Conservation (phyloP, 1,284 basidiomycete genomes). For the Ustilago tritici region DNA sequence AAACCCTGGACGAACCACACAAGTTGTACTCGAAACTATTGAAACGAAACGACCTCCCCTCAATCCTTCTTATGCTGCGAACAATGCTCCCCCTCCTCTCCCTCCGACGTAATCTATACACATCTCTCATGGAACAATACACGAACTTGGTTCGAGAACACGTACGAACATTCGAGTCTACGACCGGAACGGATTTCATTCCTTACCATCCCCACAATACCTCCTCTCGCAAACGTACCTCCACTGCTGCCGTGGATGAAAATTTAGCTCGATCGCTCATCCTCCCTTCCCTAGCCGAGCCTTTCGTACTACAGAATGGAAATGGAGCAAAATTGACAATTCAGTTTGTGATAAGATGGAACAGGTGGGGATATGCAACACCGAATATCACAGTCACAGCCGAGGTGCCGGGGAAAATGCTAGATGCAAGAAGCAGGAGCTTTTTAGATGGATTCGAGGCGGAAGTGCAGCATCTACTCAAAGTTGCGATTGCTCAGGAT, state of each 20-base stretch:
- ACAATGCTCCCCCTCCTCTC: constrained; percentile 32
- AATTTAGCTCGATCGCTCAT: constrained; percentile 17
- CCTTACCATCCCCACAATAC: constrained; percentile 20
- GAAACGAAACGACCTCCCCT: constrained; percentile 27
- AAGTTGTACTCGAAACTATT: constrained; percentile 2
- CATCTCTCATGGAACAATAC: constrained; percentile 26
- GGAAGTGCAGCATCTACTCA: constrained; percentile 28
- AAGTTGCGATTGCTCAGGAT: constrained; percentile 12
- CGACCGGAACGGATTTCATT: constrained; percentile 10
- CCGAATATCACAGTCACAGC: constrained; percentile 11
- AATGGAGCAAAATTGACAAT: constrained; percentile 10
- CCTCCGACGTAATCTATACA: constrained; percentile 28
- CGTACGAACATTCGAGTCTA: constrained; percentile 18
- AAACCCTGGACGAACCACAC: constrained; percentile 2
- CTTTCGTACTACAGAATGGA: constrained; percentile 14
- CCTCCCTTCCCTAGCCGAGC: neutral
- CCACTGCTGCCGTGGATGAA: constrained; percentile 11
- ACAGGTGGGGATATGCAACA: constrained; percentile 34
- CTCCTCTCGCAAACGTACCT: neutral
- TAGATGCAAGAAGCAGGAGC: neutral
- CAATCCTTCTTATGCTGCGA: constrained; percentile 37
- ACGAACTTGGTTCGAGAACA: constrained; percentile 27
- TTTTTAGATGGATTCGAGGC: constrained; percentile 15
- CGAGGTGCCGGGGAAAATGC: constrained; percentile 1
- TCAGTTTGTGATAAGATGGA: constrained; percentile 25